Conservation (phyloP, 2,329 filamentous ascomycete species). For the Botryotinia calthae region DNA sequence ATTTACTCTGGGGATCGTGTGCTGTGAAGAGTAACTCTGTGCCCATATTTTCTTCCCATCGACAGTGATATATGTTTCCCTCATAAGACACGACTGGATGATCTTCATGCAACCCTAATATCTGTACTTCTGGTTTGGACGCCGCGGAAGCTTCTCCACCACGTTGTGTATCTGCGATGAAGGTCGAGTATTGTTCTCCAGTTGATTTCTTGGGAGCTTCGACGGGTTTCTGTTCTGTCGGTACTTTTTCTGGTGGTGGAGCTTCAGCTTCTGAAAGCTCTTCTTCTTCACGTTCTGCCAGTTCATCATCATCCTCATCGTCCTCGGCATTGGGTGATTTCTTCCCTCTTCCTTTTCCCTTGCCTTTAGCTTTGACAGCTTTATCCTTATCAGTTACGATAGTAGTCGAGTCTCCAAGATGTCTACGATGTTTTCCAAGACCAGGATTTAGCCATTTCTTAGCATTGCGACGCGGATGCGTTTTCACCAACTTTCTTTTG, state of each 20-base stretch:
- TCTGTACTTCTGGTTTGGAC: slow-evolving; percentile 56
- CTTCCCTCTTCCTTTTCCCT: slow-evolving; percentile 15
- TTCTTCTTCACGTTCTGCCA: slow-evolving; percentile 28
- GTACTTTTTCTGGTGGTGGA: slow-evolving; percentile 25
- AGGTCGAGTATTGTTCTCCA: neutral
- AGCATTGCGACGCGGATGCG: slow-evolving; percentile 24
- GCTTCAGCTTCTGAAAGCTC: slow-evolving; percentile 35
- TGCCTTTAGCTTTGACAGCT: neutral
- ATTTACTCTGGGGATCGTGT: slow-evolving; percentile 43
- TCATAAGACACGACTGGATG: slow-evolving; percentile 79
- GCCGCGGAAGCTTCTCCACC: slow-evolving; percentile 12
- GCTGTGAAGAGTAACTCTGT: slow-evolving; percentile 74
- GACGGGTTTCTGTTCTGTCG: slow-evolving; percentile 19
- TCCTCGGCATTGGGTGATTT: slow-evolving; percentile 10
- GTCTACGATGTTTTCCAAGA: slow-evolving; percentile 18
- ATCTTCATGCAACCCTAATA: slow-evolving; percentile 74
- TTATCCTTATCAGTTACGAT: slow-evolving; percentile 10
- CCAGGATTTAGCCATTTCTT: slow-evolving; percentile 27
- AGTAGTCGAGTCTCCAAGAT: slow-evolving; percentile 15
- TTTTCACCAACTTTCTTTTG: slow-evolving; percentile 24
- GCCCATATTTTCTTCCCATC: slow-evolving; percentile 80
- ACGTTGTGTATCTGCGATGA: slow-evolving; percentile 23
- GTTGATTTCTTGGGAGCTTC: neutral
- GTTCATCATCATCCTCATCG: slow-evolving; percentile 21
- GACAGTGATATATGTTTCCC: slow-evolving; percentile 72